Evolutionary conservation across 371 early-diverging fungal species (phyloP).

Genomic region (Cokeromyces recurvatus): DNA sequence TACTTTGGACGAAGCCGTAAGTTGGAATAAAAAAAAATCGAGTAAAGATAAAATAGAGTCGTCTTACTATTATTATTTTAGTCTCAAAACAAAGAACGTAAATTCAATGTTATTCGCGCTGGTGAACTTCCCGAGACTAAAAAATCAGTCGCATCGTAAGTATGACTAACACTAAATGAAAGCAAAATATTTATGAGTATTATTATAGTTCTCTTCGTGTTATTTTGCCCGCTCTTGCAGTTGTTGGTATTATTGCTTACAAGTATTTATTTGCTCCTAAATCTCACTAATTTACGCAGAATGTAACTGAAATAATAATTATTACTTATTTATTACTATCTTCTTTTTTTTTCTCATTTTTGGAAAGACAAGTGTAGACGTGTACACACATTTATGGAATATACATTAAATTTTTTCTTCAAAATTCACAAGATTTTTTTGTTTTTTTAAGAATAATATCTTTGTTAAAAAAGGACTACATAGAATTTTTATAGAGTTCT

Average conservation of each 20-base stretch:
- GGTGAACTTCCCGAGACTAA: slow-evolving; percentile 37
- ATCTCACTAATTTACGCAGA: slow-evolving; percentile 24
- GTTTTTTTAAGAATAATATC: too few relatives aligned
- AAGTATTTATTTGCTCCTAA: slow-evolving; percentile 37
- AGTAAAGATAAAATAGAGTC: neutral
- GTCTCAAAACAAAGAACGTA: slow-evolving; percentile 20
- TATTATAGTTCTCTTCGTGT: slow-evolving; percentile 21
- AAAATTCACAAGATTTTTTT: too few relatives aligned
- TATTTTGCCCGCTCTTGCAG: slow-evolving; percentile 17
- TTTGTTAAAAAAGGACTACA: too few relatives aligned
- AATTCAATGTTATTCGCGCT: slow-evolving; percentile 30
- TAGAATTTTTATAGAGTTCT: too few relatives aligned
- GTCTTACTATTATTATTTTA: slow-evolving; percentile 4
- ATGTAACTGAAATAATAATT: too few relatives aligned
- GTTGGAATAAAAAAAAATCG: neutral
- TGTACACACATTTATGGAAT: too few relatives aligned
- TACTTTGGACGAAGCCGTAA: slow-evolving; percentile 35
- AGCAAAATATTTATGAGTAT: neutral
- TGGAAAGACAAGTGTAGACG: too few relatives aligned
- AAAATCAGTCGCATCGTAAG: slow-evolving; percentile 34
- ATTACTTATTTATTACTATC: too few relatives aligned
- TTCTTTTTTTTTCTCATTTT: too few relatives aligned
- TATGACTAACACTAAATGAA: neutral
- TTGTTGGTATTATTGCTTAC: slow-evolving; percentile 29
- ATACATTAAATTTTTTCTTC: too few relatives aligned